phyloP scores from a whole-genome alignment of 495 filamentous ascomycete genomes.

The Penicillium steckii region DNA sequence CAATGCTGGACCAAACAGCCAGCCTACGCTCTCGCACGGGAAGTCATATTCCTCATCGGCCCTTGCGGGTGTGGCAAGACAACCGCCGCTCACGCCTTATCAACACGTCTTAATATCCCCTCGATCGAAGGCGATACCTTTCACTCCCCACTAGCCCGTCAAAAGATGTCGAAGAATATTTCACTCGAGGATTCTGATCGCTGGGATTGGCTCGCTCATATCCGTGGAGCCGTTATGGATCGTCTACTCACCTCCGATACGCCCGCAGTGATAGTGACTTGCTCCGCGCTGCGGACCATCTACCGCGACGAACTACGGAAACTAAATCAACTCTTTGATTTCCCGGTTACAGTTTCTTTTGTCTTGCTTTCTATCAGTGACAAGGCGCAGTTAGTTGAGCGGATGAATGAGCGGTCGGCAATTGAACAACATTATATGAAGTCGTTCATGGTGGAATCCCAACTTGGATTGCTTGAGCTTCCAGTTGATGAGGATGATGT shows the following conservation, averaged over 20 bases:
- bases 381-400: conserved; percentile 8
- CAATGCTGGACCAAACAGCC: conserved; percentile 15
- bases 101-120: conserved; percentile 10
- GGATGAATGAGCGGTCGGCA: conserved; percentile 8
- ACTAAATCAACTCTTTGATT: conserved; percentile 17
- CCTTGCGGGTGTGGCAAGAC: conserved; percentile 26
- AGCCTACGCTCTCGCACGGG: not conserved
- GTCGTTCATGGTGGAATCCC: conserved; percentile 24
- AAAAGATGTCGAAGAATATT: conserved; percentile 20
- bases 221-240: conserved; percentile 26
- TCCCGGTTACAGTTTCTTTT: conserved; percentile 24
- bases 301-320: conserved; percentile 25
- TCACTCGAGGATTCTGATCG: conserved; percentile 21
- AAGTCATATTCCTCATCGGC: conserved; percentile 24
- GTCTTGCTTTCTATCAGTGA: conserved; percentile 9
- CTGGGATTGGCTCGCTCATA: conserved; percentile 28
- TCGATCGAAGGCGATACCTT: conserved; percentile 25
- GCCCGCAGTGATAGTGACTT: conserved; percentile 18
- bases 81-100: conserved; percentile 15
- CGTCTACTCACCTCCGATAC: conserved; percentile 9
- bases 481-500: conserved; percentile 18
- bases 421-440: conserved; percentile 27
- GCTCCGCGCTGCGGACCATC: conserved; percentile 18
- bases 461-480: conserved; percentile 19
- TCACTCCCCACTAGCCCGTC: conserved; percentile 19